Conservation (phyloP, 2,329 filamentous ascomycete species). For the Amauroascus verrucosus region DNA sequence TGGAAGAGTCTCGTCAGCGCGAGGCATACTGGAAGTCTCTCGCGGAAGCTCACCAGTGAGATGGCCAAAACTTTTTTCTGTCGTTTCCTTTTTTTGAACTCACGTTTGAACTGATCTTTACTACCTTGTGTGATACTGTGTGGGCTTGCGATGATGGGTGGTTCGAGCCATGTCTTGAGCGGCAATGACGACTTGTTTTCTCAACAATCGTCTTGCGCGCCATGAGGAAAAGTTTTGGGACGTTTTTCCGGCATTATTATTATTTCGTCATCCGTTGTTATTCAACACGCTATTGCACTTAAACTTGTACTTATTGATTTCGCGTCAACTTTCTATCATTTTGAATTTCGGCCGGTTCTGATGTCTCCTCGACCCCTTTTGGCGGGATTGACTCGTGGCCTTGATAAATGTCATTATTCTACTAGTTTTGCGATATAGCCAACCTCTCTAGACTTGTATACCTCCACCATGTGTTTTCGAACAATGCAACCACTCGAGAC, state of each 20-base stretch:
- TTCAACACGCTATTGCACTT: not conserved
- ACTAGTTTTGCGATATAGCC: not conserved
- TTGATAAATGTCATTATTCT: conserved; percentile 14
- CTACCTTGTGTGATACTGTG: conserved; percentile 15
- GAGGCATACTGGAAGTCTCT: conserved; percentile 33
- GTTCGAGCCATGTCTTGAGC: conserved; percentile 25
- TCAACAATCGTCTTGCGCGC: not conserved
- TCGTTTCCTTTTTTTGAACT: conserved; percentile 12
- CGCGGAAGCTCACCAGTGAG: conserved; percentile 21
- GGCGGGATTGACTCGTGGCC: conserved; percentile 44
- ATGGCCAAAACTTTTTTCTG: conserved; percentile 12
- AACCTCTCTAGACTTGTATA: too few relatives aligned
- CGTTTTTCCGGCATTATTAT: not conserved
- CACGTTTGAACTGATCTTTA: not conserved
- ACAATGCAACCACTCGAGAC: too few relatives aligned
- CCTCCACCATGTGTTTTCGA: too few relatives aligned
- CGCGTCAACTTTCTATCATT: conserved; percentile 14
- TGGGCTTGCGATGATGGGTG: conserved; percentile 28
- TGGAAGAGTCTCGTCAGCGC: conserved; percentile 27
- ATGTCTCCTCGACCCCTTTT: conserved; percentile 36
- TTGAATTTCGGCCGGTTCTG: conserved; percentile 37
- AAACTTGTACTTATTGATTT: not conserved
- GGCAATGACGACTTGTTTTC: conserved; percentile 12
- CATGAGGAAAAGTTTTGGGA: not conserved
- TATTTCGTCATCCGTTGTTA: not conserved